Conservation (phyloP, 192 early-diverging fungal genomes). For the Lobosporangium transversale region DNA sequence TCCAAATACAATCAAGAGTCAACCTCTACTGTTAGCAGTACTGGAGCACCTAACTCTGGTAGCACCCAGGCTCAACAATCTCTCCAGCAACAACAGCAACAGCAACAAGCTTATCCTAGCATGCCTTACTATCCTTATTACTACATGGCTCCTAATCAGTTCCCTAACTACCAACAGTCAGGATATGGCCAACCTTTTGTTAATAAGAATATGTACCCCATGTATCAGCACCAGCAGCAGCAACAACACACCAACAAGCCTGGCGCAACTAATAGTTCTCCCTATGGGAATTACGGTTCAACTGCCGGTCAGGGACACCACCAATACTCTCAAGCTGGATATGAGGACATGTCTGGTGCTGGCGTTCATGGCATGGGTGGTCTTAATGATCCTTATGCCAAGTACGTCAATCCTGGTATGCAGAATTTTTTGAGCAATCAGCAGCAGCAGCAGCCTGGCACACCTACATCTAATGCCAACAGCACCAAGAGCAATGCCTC, state of each 20-base stretch:
- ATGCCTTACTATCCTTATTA: slow-evolving; percentile 87
- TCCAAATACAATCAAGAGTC: slow-evolving; percentile 62
- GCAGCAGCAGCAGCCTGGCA: slow-evolving; percentile 33
- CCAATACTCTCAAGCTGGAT: slow-evolving; percentile 46
- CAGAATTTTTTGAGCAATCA: slow-evolving; percentile 50
- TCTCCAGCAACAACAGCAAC: slow-evolving; percentile 62
- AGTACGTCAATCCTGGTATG: slow-evolving; percentile 49
- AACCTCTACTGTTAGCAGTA: slow-evolving; percentile 26
- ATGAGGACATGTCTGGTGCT: slow-evolving; percentile 47
- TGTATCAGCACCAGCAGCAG: slow-evolving; percentile 68
- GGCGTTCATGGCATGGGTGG: slow-evolving; percentile 48
- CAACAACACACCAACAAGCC: slow-evolving; percentile 58
- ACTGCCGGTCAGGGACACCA: slow-evolving; percentile 34
- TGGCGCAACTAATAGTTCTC: slow-evolving; percentile 50
- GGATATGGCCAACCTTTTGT: slow-evolving; percentile 91
- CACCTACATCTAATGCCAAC: slow-evolving; percentile 27
- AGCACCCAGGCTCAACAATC: slow-evolving; percentile 59
- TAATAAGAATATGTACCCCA: slow-evolving; percentile 93
- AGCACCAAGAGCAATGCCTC: slow-evolving; percentile 26
- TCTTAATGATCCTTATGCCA: slow-evolving; percentile 42
- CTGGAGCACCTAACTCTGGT: slow-evolving; percentile 39
- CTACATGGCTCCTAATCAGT: slow-evolving; percentile 85
- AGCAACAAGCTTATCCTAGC: slow-evolving; percentile 65
- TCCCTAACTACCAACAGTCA: slow-evolving; percentile 83
- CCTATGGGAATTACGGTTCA: slow-evolving; percentile 52